Conservation (phyloP, 768 basidiomycete genomes). For the Dioszegia aurantiaca region DNA sequence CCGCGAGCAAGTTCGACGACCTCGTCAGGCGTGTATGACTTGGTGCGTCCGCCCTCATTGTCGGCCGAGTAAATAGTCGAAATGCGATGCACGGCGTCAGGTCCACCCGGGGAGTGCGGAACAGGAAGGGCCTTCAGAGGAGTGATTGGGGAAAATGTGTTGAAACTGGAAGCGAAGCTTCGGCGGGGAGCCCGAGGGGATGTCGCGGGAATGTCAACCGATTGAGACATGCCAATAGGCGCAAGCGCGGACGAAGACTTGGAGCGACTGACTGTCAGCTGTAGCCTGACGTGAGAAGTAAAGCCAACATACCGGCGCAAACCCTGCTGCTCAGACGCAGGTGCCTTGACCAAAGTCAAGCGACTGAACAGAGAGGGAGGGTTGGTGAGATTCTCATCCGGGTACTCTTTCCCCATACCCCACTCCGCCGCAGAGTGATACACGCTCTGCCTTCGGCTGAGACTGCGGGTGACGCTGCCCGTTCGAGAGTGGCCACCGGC, state of each 20-base stretch:
- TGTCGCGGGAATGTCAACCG: constrained; percentile 29
- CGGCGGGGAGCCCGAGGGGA: constrained; percentile 40
- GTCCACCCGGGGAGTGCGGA: constrained; percentile 9
- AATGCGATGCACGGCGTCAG: constrained; percentile 27
- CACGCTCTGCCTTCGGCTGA: constrained; percentile 42
- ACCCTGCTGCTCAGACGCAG: constrained; percentile 22
- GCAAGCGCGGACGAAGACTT: constrained; percentile 42
- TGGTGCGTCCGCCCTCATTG: constrained; percentile 24
- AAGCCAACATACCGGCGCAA: constrained; percentile 12
- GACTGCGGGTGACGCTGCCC: constrained; percentile 27
- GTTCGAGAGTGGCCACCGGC: constrained; percentile 26
- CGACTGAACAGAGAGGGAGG: constrained; percentile 30
- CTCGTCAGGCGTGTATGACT: constrained; percentile 42
- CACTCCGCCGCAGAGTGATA: constrained; percentile 31
- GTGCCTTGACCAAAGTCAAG: constrained; percentile 48
- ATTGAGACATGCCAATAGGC: constrained; percentile 23
- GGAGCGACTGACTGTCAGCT: constrained; percentile 29
- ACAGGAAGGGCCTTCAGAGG: constrained; percentile 8
- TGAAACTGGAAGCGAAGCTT: constrained; percentile 43
- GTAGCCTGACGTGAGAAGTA: background rate
- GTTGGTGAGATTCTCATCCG: constrained; percentile 19
- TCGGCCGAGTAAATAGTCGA: constrained; percentile 17
- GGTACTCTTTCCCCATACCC: constrained; percentile 18
- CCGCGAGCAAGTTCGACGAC: constrained; percentile 44
- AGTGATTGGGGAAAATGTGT: constrained; percentile 27